These are phyloP conservation scores for Leishmania guyanensis DNA, from an alignment of 208 protist genomes.

Conservation along the genomic window DNA sequence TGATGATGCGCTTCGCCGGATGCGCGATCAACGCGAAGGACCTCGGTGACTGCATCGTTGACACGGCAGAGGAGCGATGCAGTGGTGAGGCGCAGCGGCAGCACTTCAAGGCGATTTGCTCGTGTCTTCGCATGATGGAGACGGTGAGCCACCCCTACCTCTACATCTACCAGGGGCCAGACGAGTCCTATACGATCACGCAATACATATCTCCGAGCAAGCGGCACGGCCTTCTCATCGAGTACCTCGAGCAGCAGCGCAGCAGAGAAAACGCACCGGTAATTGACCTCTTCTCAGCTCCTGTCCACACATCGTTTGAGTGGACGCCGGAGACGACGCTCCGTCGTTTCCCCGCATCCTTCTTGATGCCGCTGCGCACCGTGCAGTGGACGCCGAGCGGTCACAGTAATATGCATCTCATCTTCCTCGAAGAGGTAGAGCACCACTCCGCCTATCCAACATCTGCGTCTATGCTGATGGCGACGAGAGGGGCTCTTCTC, in stretches of 20 bases:
- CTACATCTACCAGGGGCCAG: slow-evolving; percentile 32
- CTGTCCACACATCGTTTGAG: slow-evolving; percentile 16
- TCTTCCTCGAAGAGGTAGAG: slow-evolving; percentile 22
- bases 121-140: slow-evolving; percentile 31
- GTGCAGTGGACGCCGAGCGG: slow-evolving; percentile 22
- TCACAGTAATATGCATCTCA: slow-evolving; percentile 8
- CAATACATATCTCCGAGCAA: slow-evolving; percentile 33
- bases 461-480: background rate
- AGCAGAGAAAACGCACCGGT: slow-evolving; percentile 1
- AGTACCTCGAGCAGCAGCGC: slow-evolving; percentile 23
- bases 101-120: slow-evolving; percentile 20
- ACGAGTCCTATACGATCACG: slow-evolving; percentile 35
- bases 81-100: slow-evolving; percentile 21
- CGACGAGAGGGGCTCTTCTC: background rate
- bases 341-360: slow-evolving; percentile 17
- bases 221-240: slow-evolving; percentile 23
- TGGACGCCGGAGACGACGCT: slow-evolving; percentile 23
- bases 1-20: slow-evolving; percentile 42
- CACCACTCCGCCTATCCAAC: slow-evolving; percentile 11
- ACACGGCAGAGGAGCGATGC: slow-evolving; percentile 15
- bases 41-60: slow-evolving; percentile 45
- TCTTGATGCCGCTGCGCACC: slow-evolving; percentile 25
- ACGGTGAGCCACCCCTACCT: slow-evolving; percentile 47
- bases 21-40: slow-evolving; percentile 34
- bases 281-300: slow-evolving; percentile 27